Evolutionary conservation across 148 eudicot genomes (phyloP).

Genomic region (Euryodendron excelsum): DNA sequence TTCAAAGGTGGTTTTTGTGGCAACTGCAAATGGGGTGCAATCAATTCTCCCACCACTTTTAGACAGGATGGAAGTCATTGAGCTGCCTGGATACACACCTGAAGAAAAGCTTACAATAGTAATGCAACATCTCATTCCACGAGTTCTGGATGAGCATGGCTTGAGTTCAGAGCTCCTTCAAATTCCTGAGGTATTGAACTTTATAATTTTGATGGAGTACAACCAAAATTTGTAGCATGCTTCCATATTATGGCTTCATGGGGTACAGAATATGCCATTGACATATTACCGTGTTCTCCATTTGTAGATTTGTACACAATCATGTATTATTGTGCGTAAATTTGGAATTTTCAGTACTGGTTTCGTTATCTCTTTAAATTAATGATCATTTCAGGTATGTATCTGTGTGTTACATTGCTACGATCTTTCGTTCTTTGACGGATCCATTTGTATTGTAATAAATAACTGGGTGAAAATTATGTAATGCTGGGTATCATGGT

Average conservation of each 20-base stretch:
- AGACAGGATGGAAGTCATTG: constrained; percentile 99
- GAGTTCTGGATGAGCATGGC: constrained; percentile 97
- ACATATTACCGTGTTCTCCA: background rate
- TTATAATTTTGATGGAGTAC: background rate
- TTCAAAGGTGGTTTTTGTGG: constrained; percentile 94
- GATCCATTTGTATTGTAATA: background rate
- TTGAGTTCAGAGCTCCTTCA: constrained; percentile 76
- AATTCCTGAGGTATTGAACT: constrained; percentile 76
- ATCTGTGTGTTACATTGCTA: background rate
- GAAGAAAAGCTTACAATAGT: constrained; percentile 96
- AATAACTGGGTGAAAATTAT: background rate
- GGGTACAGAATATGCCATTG: background rate
- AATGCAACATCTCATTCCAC: constrained; percentile 78
- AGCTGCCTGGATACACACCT: constrained; percentile 96
- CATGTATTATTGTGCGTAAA: background rate
- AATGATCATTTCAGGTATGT: background rate
- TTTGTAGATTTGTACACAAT: background rate
- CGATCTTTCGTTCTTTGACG: background rate
- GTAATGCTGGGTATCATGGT: background rate
- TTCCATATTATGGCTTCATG: background rate
- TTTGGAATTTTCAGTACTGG: background rate
- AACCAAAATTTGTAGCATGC: background rate
- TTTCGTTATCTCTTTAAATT: background rate
- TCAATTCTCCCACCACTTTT: constrained; percentile 94
- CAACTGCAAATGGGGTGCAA: constrained; percentile 92